Evolutionary conservation across 2,329 filamentous ascomycete species (phyloP), one percentile per base, ranked within the genome.

Genomic region (Clarireedia sp.): DNA sequence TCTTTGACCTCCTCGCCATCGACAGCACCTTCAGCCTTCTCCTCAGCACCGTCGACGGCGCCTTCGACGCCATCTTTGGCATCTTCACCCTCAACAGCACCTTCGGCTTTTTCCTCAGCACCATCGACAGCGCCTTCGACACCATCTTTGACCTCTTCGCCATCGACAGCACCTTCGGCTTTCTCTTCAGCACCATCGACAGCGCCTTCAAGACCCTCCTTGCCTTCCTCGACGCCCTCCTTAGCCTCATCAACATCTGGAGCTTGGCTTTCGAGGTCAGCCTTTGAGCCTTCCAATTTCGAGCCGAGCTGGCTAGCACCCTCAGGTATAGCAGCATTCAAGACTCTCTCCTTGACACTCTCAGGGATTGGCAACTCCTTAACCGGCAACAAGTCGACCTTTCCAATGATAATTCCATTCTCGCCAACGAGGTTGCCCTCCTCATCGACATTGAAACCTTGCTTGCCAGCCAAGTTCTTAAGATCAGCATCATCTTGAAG

Each of bases 321-420:
- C 21, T 36, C 52, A 23, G 33, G 37, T n/a, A 50, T 19, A 49
- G 8, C 52, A 43, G 19, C 52, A 4, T 49, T 54, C 37, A 49
- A 16, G 21, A 54, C 23, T 36, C 14, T 38, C 24, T 54, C 52
- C 36, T 46, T 54, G 1, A 54, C 37, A 24, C 52, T 54, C 2
- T 54, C 52, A 23, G 52, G 37, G 33, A 54, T 54, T 9, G 52
- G 52, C 10, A 54, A 38, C 36, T 54, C 45, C 41, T 54, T 46
- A 17, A 54, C 45, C 17, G 52, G 52, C 29, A 54, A 47, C 10
- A 54, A 50, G 16, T 55, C 40, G 5, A 55, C 48, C 40, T 85
- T 86, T 59, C 79, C 86, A 58, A 89, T 75, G 51, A 82, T 59
- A 62, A 83, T 79, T 7, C 80, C 80, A 50, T 81, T 77, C 24